Percentiles rank a stretch among this genome's conserved stretches.
Evolutionary conservation across 176 grass and related monocot genomes (phyloP).

Genomic region (Melocanna baccifera): DNA sequence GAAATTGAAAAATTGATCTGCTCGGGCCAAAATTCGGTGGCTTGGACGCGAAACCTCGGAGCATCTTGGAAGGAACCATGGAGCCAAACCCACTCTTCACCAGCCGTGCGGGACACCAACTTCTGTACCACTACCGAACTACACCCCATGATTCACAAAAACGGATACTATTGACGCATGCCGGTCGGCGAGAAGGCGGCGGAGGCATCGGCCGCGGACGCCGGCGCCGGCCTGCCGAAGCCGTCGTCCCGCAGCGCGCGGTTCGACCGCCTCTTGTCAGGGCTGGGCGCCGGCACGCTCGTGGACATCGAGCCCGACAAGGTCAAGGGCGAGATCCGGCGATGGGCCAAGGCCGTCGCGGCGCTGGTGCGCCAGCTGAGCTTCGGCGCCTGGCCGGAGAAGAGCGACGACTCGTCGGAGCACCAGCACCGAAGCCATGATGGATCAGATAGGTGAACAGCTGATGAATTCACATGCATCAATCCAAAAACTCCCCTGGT

Average conservation of each 20-base stretch:
- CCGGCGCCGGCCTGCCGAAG: neutral
- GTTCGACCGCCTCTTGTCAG: conserved; percentile 54
- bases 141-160: neutral
- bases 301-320: conserved; percentile 60
- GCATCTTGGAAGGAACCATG: conserved; percentile 48
- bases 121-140: neutral
- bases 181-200: neutral
- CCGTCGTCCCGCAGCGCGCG: neutral
- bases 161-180: neutral
- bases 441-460: neutral
- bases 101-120: conserved; percentile 61
- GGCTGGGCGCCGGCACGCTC: conserved; percentile 43
- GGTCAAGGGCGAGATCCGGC: conserved; percentile 60
- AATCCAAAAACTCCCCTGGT: neutral
- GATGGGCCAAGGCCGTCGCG: conserved; percentile 76
- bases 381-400: conserved; percentile 50
- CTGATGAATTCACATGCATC: neutral
- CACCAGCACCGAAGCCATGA: neutral
- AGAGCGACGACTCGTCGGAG: conserved; percentile 11
- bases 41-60: conserved; percentile 52
- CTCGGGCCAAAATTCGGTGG: neutral
- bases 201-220: neutral
- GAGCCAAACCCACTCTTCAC: conserved; percentile 37
- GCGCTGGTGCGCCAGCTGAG: conserved; percentile 64
- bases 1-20: neutral